Base-by-base conservation (phyloP, 2,329 filamentous ascomycete genomes). In the Anisogramma anomala region DNA sequence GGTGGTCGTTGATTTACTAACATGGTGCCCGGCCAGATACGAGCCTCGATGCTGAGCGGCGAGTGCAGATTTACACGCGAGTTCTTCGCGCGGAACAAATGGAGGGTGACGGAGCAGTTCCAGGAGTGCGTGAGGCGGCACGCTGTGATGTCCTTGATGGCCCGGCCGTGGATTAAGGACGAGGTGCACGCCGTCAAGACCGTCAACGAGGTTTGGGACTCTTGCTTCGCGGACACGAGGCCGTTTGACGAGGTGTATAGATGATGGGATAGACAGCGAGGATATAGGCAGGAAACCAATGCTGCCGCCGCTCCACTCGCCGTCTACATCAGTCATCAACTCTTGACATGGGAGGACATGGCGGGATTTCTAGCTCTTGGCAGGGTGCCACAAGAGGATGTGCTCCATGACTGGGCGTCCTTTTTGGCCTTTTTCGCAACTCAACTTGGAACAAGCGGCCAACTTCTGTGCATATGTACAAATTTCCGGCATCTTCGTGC, bases 171-270 rank as follows among this genome's bases (percentile, higher is more conserved):
- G 34, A 91, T 88, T 57, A 84, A 84, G 59, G 84, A 94, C 60
- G 80, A 94, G 53, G 78, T 79, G 11, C 84, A 96, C 51, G 91
- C 91, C 3, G 74, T 77, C 38, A 85, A 83, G 64, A 79, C 93
- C 19, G 86, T 98, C 43, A 91, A 96, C 62, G 82, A 94, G 62
- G 91, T 98, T n/a, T 98, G 89, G 86, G 88, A 94, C 52, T 95
- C 87, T 53, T 98, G 91, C 61, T 98, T 94, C 59, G 68, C 76
- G 38, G 91, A 98, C 62, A 96, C 89, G 3, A 71, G 91, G 55
- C 91, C 91, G 2, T 98, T 98, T 62, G 87, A 96, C 60, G 89
- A 96, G 59, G 87, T 98, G 39, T 98, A 94, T 61, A 79, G 85
- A 59, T 89, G 60, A 66, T 34, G 26, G 3, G 5, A n/a, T 17